These are phyloP conservation scores for Macrophomina pseudophaseolina DNA, from an alignment of 2,329 filamentous ascomycete species.

Conservation along the genomic window DNA sequence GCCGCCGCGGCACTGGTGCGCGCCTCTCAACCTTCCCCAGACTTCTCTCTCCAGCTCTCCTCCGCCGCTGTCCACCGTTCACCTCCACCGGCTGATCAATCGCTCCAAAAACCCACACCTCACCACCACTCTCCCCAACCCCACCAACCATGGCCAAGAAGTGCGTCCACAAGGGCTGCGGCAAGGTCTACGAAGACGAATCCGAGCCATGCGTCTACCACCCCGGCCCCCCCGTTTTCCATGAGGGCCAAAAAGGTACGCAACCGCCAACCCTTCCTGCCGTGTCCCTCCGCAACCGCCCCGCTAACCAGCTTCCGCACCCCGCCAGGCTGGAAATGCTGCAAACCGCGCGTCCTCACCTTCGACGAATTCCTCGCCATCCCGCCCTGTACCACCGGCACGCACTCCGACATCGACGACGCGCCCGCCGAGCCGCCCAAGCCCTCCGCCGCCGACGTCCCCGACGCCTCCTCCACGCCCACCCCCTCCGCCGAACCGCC, in stretches of 20 bases:
- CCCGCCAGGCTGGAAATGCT: constrained; percentile 90
- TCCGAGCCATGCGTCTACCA: constrained; percentile 85
- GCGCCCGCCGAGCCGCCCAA: constrained; percentile 58
- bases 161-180: constrained; percentile 96
- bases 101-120: not conserved
- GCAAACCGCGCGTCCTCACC: constrained; percentile 92
- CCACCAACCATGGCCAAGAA: constrained; percentile 69
- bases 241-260: constrained; percentile 97
- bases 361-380: constrained; percentile 98
- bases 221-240: constrained; percentile 87
- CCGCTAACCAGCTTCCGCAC: not conserved
- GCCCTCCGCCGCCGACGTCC: constrained; percentile 39
- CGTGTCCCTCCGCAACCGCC: not conserved
- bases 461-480: constrained; percentile 7
- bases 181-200: constrained; percentile 81
- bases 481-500: constrained; percentile 30
- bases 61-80: not conserved
- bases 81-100: not conserved
- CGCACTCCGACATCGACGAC: constrained; percentile 86
- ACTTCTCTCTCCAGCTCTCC: not conserved
- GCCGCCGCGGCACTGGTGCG: not conserved
- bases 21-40: not conserved
- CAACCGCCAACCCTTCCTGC: constrained; percentile 23
- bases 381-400: constrained; percentile 88
- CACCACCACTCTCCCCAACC: not conserved